These are phyloP conservation scores for Lentinus tigrinus DNA, from an alignment of 768 basidiomycete species.

Conservation along the genomic window DNA sequence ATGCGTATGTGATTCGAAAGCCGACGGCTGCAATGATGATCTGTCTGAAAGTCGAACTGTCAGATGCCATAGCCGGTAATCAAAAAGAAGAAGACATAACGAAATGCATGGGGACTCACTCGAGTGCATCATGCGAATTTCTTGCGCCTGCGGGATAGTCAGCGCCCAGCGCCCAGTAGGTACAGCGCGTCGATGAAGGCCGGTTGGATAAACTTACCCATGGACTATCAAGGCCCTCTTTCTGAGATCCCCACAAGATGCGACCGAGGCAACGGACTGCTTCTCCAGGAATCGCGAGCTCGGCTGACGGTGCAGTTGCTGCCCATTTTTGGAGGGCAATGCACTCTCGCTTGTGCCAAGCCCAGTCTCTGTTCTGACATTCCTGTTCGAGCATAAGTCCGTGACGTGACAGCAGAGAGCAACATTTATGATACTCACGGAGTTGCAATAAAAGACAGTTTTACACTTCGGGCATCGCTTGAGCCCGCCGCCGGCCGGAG, in stretches of 20 bases:
- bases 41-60: slow-evolving; percentile 47
- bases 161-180: neutral
- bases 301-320: slow-evolving; percentile 44
- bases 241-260: slow-evolving; percentile 64
- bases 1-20: slow-evolving; percentile 60
- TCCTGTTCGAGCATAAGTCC: slow-evolving; percentile 34
- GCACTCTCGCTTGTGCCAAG: slow-evolving; percentile 78
- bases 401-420: neutral
- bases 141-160: slow-evolving; percentile 44
- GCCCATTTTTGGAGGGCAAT: slow-evolving; percentile 60
- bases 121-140: slow-evolving; percentile 72
- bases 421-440: slow-evolving; percentile 41
- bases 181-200: neutral
- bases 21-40: slow-evolving; percentile 43
- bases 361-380: slow-evolving; percentile 78
- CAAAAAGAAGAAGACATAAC: neutral
- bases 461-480: slow-evolving; percentile 78
- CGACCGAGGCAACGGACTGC: slow-evolving; percentile 78
- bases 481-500: slow-evolving; percentile 37
- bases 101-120: slow-evolving; percentile 40
- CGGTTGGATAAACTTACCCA: slow-evolving; percentile 49
- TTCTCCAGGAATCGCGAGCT: slow-evolving; percentile 63
- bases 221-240: slow-evolving; percentile 47
- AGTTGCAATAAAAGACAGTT: slow-evolving; percentile 70
- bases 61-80: neutral